Conservation (phyloP, 768 basidiomycete genomes). For the Amanita pseudoporphyria region DNA sequence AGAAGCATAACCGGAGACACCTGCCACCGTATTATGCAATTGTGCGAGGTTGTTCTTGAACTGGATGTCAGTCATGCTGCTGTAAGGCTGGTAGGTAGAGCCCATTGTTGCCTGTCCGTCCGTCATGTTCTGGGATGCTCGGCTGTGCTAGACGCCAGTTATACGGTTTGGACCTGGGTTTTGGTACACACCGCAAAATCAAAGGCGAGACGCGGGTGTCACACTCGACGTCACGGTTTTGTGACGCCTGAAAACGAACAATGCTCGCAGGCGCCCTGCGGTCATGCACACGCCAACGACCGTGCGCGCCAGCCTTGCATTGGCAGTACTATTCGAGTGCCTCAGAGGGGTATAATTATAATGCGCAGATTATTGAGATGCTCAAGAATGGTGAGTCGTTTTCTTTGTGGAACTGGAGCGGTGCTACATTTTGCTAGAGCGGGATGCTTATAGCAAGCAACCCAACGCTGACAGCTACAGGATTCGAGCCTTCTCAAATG, state of each 20-base stretch:
- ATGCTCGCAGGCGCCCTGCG: not conserved
- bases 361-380: conserved; percentile 23
- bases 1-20: conserved; percentile 28
- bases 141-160: not conserved
- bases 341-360: conserved; percentile 14
- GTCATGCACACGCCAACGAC: conserved; percentile 7
- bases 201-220: conserved; percentile 6
- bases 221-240: not conserved
- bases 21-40: conserved; percentile 26
- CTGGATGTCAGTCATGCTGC: conserved; percentile 51
- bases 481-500: conserved; percentile 38
- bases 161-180: not conserved
- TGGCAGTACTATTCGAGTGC: conserved; percentile 5
- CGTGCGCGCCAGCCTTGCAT: conserved; percentile 5
- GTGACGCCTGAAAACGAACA: not conserved
- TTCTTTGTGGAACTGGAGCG: not conserved
- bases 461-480: conserved; percentile 27
- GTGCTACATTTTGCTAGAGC: conserved; percentile 22
- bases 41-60: conserved; percentile 56
- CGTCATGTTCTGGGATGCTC: conserved; percentile 15
- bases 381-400: conserved; percentile 28
- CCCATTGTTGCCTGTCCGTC: conserved; percentile 16
- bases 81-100: conserved; percentile 20
- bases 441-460: conserved; percentile 14
- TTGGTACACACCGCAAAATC: not conserved